Conservation (phyloP, 257 asterid genomes). For the Solanum pennellii region DNA sequence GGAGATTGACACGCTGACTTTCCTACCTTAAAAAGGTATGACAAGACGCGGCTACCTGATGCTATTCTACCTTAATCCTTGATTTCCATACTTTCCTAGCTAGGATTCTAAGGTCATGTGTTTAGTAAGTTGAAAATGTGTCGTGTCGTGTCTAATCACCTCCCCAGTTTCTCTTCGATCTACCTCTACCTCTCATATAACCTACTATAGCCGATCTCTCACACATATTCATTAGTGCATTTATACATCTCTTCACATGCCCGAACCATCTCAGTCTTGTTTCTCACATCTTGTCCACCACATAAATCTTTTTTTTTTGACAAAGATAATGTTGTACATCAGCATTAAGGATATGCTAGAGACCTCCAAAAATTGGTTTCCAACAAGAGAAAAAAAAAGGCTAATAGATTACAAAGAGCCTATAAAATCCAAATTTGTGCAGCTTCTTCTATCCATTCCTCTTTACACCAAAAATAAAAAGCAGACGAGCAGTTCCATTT, state of each 20-base stretch:
- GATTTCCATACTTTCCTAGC: not conserved
- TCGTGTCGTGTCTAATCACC: not conserved
- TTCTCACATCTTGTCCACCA: not conserved
- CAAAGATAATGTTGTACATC: too few relatives aligned
- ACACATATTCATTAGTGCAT: not conserved
- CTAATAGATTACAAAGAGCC: too few relatives aligned
- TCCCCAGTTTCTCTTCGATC: not conserved
- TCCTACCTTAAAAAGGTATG: not conserved
- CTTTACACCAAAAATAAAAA: too few relatives aligned
- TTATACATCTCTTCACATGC: not conserved
- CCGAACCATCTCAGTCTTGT: rapidly evolving
- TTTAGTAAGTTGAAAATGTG: not conserved
- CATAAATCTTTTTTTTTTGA: too few relatives aligned
- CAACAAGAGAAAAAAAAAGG: too few relatives aligned
- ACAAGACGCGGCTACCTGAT: not conserved
- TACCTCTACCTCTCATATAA: not conserved
- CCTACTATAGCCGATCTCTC: not conserved
- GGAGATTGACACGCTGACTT: not conserved
- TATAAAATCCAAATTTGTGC: too few relatives aligned
- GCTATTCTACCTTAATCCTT: not conserved
- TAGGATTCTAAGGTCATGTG: not conserved
- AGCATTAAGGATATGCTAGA: too few relatives aligned
- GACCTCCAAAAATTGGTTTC: too few relatives aligned
- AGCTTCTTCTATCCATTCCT: too few relatives aligned
- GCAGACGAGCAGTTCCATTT: too few relatives aligned